Conservation (phyloP, 371 early-diverging fungal genomes). For the Rhizomucor miehei region DNA sequence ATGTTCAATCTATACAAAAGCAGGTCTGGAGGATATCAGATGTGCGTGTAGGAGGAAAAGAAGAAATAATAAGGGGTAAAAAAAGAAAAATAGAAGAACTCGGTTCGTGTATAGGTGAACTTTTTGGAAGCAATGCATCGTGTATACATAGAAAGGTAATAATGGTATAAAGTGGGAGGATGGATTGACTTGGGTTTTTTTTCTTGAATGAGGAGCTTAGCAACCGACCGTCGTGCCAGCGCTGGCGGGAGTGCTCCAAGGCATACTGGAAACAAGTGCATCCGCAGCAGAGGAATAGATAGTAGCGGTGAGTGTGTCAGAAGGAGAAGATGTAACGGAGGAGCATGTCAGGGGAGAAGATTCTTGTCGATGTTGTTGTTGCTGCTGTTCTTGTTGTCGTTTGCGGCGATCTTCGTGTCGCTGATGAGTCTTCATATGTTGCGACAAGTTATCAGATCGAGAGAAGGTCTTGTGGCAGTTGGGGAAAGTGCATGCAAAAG, state of each 20-base stretch:
- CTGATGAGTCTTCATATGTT: conserved; percentile 62
- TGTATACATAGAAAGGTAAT: conserved; percentile 1
- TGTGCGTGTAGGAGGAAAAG: background rate
- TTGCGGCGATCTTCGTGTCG: conserved; percentile 35
- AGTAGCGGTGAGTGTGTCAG: too few species aligned
- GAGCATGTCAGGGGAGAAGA: conserved; percentile 1
- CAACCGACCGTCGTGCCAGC: too few species aligned
- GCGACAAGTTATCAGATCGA: conserved; percentile 71
- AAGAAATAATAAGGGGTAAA: background rate
- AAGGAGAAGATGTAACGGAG: background rate
- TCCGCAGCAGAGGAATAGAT: too few species aligned
- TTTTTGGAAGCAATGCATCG: background rate
- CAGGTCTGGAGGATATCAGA: background rate
- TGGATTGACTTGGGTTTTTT: too few species aligned
- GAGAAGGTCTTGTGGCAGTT: conserved; percentile 80
- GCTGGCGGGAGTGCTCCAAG: too few species aligned
- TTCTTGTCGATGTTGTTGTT: conserved; percentile 17
- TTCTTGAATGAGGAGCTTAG: too few species aligned
- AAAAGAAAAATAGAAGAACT: conserved; percentile 1
- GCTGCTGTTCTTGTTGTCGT: conserved; percentile 23
- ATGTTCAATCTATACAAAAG: too few species aligned
- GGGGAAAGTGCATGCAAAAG: conserved; percentile 66
- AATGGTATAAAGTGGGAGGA: background rate
- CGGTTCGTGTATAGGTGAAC: background rate
- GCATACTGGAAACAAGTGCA: background rate